Evolutionary conservation across 139 green algal species (phyloP).

Genomic region (Tetradesmus obliquus): DNA sequence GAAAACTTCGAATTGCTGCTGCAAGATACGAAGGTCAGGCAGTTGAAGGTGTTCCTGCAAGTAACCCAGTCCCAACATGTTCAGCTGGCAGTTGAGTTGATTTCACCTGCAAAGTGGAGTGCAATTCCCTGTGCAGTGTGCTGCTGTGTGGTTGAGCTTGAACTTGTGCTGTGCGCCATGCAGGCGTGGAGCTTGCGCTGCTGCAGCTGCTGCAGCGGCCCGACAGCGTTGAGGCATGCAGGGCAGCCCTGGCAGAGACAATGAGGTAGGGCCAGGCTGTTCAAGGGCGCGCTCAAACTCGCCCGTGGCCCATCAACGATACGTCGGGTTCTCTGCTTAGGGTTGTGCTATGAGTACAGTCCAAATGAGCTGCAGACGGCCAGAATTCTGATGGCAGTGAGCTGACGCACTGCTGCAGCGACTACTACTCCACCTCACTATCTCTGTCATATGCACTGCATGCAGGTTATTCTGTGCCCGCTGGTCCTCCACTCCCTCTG

Average conservation of each 20-base stretch:
- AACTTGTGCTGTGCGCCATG: background rate
- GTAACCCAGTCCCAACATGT: too few species aligned
- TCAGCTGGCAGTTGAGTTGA: too few species aligned
- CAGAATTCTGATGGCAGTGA: too few species aligned
- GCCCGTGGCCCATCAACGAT: too few species aligned
- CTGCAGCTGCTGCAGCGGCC: conserved; percentile 25
- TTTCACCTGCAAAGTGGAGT: too few species aligned
- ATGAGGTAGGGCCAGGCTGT: background rate
- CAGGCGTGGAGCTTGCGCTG: conserved; percentile 26
- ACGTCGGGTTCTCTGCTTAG: too few species aligned
- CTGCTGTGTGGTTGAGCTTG: background rate
- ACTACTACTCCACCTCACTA: background rate
- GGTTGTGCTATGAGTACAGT: too few species aligned
- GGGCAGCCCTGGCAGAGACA: background rate
- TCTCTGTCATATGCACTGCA: background rate
- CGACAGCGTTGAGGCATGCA: background rate
- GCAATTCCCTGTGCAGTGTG: background rate
- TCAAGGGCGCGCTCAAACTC: too few species aligned
- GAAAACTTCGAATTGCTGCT: too few species aligned
- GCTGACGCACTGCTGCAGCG: background rate
- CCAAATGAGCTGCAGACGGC: too few species aligned
- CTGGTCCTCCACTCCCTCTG: conserved; percentile 9
- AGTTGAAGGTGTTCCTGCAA: too few species aligned
- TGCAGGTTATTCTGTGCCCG: background rate
- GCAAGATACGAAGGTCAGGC: too few species aligned